phyloP scores from a whole-genome alignment of 495 filamentous ascomycete genomes.

The Amniculicola lignicola region DNA sequence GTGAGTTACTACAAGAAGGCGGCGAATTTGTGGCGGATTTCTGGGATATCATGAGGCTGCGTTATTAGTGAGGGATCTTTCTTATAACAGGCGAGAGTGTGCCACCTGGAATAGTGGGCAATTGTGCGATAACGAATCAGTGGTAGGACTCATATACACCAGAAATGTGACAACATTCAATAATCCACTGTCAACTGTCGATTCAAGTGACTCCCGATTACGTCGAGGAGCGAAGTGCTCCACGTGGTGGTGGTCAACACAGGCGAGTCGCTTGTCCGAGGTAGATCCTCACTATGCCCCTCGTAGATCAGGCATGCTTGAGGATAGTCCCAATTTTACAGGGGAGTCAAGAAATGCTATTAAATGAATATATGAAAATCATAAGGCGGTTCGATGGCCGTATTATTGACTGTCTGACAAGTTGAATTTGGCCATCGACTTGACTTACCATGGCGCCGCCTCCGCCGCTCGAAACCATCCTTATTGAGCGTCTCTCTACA shows the following conservation, averaged over 20 bases:
- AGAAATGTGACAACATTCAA: too few relatives aligned
- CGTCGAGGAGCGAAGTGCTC: background rate
- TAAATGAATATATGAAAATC: background rate
- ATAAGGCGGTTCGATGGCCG: background rate
- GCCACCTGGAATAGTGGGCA: too few relatives aligned
- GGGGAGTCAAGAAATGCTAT: background rate
- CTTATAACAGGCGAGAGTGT: too few relatives aligned
- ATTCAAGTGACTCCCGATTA: too few relatives aligned
- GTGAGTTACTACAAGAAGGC: too few relatives aligned
- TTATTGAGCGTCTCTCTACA: constrained; percentile 15
- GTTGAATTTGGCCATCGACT: background rate
- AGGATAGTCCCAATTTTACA: background rate
- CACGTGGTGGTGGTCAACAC: constrained; percentile 4
- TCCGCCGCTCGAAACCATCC: constrained; percentile 16
- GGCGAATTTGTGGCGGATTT: too few relatives aligned
- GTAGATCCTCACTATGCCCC: background rate
- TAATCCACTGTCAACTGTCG: too few relatives aligned
- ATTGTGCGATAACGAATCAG: too few relatives aligned
- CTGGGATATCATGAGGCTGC: too few relatives aligned
- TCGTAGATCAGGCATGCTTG: background rate
- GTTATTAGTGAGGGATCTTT: too few relatives aligned
- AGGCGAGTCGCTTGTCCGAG: constrained; percentile 2
- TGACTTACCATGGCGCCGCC: constrained; percentile 12
- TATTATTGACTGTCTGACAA: too few relatives aligned
- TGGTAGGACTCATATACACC: too few relatives aligned